Conservation (phyloP, 2,329 filamentous ascomycete genomes). For the Saccharata proteae region DNA sequence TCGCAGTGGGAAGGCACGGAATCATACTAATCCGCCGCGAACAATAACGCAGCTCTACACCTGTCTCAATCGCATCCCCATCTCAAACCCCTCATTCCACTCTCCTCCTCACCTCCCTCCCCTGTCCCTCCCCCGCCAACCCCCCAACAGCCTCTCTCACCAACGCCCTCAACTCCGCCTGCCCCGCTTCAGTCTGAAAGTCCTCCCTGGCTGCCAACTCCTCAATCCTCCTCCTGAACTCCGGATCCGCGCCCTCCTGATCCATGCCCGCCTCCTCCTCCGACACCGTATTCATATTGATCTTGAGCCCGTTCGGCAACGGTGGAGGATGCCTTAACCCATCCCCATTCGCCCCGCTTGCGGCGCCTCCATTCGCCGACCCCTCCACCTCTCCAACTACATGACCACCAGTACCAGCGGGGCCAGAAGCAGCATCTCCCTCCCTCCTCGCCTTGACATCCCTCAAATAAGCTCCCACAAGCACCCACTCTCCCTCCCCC, state of each 20-base stretch:
- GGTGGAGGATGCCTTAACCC: constrained; percentile 39
- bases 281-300: constrained; percentile 66
- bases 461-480: constrained; percentile 60
- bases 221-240: constrained; percentile 77
- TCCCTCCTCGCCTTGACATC: constrained; percentile 13
- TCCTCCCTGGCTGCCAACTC: constrained; percentile 74
- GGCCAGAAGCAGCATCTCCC: constrained; percentile 14
- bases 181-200: constrained; percentile 69
- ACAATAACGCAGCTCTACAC: too few relatives aligned
- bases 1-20: too few relatives aligned
- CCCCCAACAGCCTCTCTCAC: constrained; percentile 69
- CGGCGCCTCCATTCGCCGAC: too few relatives aligned
- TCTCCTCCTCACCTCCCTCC: constrained; percentile 7
- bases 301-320: constrained; percentile 61
- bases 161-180: constrained; percentile 64
- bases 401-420: neutral
- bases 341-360: constrained; percentile 13
- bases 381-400: too few relatives aligned
- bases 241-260: constrained; percentile 49
- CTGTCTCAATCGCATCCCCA: neutral
- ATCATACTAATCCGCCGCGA: too few relatives aligned
- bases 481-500: constrained; percentile 64
- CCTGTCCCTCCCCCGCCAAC: constrained; percentile 31
- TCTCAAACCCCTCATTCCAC: constrained; percentile 3
- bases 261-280: constrained; percentile 38